Percentiles rank a stretch among this genome's conserved stretches.
Conservation (phyloP, 2,329 filamentous ascomycete species). For the Penicillium rolfsii region DNA sequence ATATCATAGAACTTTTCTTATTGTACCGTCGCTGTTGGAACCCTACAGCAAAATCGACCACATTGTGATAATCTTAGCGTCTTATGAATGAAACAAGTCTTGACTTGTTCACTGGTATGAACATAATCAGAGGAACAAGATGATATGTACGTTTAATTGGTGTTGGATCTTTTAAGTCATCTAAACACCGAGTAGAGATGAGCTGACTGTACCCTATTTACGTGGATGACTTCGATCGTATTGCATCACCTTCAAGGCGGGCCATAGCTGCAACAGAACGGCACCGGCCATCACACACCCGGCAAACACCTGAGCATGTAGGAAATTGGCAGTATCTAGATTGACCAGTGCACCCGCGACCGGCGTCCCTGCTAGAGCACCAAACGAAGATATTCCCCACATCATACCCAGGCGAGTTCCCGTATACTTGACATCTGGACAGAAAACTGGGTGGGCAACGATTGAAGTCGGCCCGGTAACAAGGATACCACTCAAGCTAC, state of each 20-base stretch:
- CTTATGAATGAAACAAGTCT: too few relatives aligned
- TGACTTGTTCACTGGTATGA: too few relatives aligned
- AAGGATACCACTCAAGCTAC: slow-evolving; percentile 35
- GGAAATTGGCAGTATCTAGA: slow-evolving; percentile 31
- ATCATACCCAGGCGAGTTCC: slow-evolving; percentile 41
- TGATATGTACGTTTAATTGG: background rate
- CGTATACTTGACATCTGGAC: slow-evolving; percentile 31
- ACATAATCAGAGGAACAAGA: background rate
- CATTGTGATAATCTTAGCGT: too few relatives aligned
- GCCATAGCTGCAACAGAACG: slow-evolving; percentile 34
- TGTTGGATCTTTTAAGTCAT: background rate
- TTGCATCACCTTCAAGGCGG: slow-evolving; percentile 28
- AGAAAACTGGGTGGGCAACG: slow-evolving; percentile 36
- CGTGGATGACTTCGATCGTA: slow-evolving; percentile 25
- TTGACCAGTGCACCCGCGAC: slow-evolving; percentile 39
- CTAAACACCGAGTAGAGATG: background rate
- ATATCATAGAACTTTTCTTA: too few relatives aligned
- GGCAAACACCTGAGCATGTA: slow-evolving; percentile 38
- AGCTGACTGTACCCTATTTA: background rate
- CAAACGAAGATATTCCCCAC: slow-evolving; percentile 41
- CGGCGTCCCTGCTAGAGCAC: slow-evolving; percentile 36
- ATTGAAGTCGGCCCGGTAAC: slow-evolving; percentile 38
- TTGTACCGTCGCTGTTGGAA: too few relatives aligned
- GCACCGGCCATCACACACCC: slow-evolving; percentile 39
- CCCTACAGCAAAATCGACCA: too few relatives aligned